These are phyloP conservation scores for Rusavskia elegans DNA, from an alignment of 495 filamentous ascomycete species.

Conservation along the genomic window DNA sequence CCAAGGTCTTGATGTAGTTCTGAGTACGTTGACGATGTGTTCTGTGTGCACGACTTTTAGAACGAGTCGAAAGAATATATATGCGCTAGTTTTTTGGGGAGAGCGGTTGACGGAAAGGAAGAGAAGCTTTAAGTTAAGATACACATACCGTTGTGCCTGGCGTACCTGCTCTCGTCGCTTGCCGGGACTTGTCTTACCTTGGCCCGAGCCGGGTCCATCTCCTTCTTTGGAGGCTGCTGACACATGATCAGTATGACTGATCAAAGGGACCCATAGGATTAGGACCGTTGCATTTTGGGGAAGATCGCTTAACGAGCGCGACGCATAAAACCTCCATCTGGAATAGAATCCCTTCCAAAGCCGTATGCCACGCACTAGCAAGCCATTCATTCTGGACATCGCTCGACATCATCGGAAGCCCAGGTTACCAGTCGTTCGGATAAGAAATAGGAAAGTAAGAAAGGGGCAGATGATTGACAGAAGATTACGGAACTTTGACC, in stretches of 20 bases:
- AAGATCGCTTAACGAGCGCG: neutral
- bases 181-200: constrained; percentile 11
- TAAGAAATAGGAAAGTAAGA: neutral
- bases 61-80: too few relatives aligned
- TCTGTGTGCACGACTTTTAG: neutral
- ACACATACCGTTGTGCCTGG: constrained; percentile 15
- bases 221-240: neutral
- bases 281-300: neutral
- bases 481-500: neutral
- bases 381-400: too few relatives aligned
- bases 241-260: neutral
- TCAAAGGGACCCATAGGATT: neutral
- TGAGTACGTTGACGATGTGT: constrained; percentile 17
- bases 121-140: neutral
- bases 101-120: neutral
- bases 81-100: too few relatives aligned
- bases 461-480: neutral
- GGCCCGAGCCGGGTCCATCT: constrained; percentile 5
- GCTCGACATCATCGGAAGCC: too few relatives aligned
- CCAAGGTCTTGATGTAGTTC: constrained; percentile 17
- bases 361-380: too few relatives aligned
- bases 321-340: neutral
- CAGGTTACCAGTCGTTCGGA: too few relatives aligned
- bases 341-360: neutral
- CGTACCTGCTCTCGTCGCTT: constrained; percentile 17